phyloP scores from a whole-genome alignment of 2,329 filamentous ascomycete species.

The Alternaria arborescens region DNA sequence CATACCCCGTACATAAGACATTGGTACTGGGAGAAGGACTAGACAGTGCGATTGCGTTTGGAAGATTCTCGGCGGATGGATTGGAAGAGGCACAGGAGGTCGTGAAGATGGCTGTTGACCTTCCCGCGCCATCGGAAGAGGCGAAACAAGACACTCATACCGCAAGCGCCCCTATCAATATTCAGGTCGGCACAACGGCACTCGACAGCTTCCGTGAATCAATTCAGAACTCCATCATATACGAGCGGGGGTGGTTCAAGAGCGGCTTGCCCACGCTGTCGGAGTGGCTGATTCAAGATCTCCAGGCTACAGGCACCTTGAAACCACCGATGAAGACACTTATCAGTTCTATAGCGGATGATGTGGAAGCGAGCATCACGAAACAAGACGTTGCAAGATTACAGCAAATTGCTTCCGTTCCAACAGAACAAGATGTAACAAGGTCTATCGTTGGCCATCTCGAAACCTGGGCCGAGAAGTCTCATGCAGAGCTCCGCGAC shows the following conservation, averaged over 20 bases:
- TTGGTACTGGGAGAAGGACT: conserved; percentile 78
- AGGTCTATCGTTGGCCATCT: conserved; percentile 67
- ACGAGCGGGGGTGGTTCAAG: conserved; percentile 76
- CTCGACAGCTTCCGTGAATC: conserved; percentile 73
- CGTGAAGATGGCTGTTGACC: conserved; percentile 66
- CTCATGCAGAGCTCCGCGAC: conserved; percentile 83
- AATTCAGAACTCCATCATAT: conserved; percentile 73
- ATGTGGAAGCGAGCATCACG: conserved; percentile 62
- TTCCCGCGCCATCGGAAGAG: conserved; percentile 57
- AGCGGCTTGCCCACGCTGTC: conserved; percentile 73
- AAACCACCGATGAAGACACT: conserved; percentile 73
- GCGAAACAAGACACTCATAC: conserved; percentile 27
- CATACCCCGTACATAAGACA: conserved; percentile 84
- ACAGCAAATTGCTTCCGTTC: conserved; percentile 41
- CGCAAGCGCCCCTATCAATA: conserved; percentile 64
- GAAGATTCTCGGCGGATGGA: conserved; percentile 50
- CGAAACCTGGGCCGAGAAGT: conserved; percentile 76
- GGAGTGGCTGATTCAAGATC: conserved; percentile 66
- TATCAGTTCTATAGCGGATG: conserved; percentile 71
- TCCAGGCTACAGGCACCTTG: conserved; percentile 55
- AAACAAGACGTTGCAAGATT: conserved; percentile 57
- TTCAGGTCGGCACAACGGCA: conserved; percentile 68
- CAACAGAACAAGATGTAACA: conserved; percentile 56
- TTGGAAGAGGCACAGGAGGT: conserved; percentile 54
- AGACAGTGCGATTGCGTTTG: conserved; percentile 67